phyloP scores from a whole-genome alignment of 345 rosid genomes.

The Atalantia buxifolia region DNA sequence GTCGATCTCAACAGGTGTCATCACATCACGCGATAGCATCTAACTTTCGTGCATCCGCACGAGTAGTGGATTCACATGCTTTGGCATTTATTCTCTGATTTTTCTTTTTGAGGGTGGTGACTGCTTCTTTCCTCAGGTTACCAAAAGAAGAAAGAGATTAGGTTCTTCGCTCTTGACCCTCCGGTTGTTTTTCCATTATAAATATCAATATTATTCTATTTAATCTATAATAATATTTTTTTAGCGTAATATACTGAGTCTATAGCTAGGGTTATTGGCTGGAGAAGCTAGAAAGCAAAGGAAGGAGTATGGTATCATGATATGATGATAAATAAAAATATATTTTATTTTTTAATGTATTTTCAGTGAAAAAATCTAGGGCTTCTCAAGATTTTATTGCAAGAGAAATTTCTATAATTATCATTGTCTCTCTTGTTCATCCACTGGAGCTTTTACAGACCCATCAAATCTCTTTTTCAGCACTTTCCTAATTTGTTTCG shows the following conservation, averaged over 20 bases:
- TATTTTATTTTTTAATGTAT: neutral
- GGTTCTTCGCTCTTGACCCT: conserved; percentile 26
- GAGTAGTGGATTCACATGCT: conserved; percentile 23
- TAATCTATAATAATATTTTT: too few species aligned
- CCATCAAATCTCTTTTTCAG: neutral
- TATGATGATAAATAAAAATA: neutral
- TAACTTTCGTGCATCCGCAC: conserved; percentile 27
- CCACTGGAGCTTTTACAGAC: conserved; percentile 13
- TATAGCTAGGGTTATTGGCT: conserved; percentile 25
- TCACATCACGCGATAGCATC: conserved; percentile 3
- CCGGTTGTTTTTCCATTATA: neutral
- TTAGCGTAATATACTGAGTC: neutral
- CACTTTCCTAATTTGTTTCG: conserved; percentile 19
- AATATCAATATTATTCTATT: neutral
- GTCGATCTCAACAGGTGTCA: conserved; percentile 44
- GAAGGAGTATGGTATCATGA: neutral
- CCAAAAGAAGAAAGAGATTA: conserved; percentile 67
- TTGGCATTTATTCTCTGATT: conserved; percentile 39
- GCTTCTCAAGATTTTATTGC: conserved; percentile 27
- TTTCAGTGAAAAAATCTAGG: conserved; percentile 38
- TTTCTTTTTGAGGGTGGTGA: conserved; percentile 30
- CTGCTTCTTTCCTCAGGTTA: conserved; percentile 25
- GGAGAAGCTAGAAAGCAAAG: conserved; percentile 13
- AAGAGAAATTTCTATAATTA: neutral
- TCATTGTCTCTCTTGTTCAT: conserved; percentile 6